These are phyloP conservation scores for Batkoa obscura DNA, from an alignment of 371 early-diverging fungal genomes.

Conservation along the genomic window DNA sequence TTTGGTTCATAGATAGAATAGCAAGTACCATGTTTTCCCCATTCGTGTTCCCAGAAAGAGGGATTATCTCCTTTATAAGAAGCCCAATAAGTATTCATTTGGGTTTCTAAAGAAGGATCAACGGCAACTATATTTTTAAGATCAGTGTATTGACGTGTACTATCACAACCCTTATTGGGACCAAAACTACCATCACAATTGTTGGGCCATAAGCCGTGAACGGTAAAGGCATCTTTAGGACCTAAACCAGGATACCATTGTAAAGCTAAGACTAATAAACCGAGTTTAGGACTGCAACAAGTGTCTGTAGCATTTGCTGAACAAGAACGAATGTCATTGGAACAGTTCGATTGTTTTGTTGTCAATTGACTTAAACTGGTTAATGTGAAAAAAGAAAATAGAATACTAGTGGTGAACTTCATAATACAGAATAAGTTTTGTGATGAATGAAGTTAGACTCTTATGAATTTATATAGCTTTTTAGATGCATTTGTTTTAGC, in stretches of 20 bases:
- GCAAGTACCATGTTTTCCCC: conserved; percentile 69
- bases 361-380: too few relatives aligned
- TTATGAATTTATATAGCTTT: too few relatives aligned
- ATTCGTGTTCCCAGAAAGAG: conserved; percentile 39
- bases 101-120: conserved; percentile 16
- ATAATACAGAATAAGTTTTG: too few relatives aligned
- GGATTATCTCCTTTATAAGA: conserved; percentile 36
- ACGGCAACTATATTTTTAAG: background rate
- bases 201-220: conserved; percentile 73
- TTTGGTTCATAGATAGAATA: conserved; percentile 35
- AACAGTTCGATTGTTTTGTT: too few relatives aligned
- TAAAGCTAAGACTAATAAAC: conserved; percentile 33
- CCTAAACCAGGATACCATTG: conserved; percentile 28
- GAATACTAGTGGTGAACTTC: too few relatives aligned
- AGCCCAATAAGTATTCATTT: conserved; percentile 52
- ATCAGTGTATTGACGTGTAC: conserved; percentile 20
- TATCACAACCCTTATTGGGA: conserved; percentile 46
- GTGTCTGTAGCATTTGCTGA: conserved; percentile 15
- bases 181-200: conserved; percentile 33
- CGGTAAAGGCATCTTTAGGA: conserved; percentile 26
- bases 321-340: background rate
- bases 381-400: too few relatives aligned
- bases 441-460: too few relatives aligned
- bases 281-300: conserved; percentile 50
- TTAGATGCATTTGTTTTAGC: too few relatives aligned